Evolutionary conservation across 2,329 filamentous ascomycete species (phyloP).

Genomic region (Alternaria atra): DNA sequence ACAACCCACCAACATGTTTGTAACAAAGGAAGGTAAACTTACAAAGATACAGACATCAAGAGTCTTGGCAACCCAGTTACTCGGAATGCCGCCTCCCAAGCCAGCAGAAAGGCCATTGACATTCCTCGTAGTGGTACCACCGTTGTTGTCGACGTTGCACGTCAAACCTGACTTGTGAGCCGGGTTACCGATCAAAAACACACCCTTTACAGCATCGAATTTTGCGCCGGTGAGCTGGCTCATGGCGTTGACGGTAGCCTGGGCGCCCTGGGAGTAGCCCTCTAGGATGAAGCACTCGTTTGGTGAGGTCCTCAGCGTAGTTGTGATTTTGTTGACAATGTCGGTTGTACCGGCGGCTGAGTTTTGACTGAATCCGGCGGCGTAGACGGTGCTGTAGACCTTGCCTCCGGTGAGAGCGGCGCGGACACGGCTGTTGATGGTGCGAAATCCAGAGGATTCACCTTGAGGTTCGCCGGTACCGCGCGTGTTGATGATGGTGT

Average conservation of each 20-base stretch:
- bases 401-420: slow-evolving; percentile 41
- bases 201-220: slow-evolving; percentile 49
- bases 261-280: slow-evolving; percentile 51
- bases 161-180: slow-evolving; percentile 42
- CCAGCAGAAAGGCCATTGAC: slow-evolving; percentile 35
- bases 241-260: slow-evolving; percentile 48
- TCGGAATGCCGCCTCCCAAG: slow-evolving; percentile 27
- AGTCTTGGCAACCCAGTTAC: slow-evolving; percentile 48
- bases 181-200: slow-evolving; percentile 50
- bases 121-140: slow-evolving; percentile 35
- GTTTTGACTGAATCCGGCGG: slow-evolving; percentile 40
- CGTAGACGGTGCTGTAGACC: slow-evolving; percentile 49
- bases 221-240: slow-evolving; percentile 40
- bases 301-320: slow-evolving; percentile 32
- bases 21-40: slow-evolving; percentile 15
- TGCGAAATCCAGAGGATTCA: slow-evolving; percentile 38
- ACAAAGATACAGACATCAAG: slow-evolving; percentile 50
- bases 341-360: slow-evolving; percentile 5
- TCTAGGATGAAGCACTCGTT: slow-evolving; percentile 50
- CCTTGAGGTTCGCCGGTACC: slow-evolving; percentile 32
- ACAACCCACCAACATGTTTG: too few relatives aligned
- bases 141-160: slow-evolving; percentile 45
- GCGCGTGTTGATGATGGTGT: slow-evolving; percentile 38
- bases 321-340: slow-evolving; percentile 47
- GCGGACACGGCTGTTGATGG: slow-evolving; percentile 45